Percentiles rank a stretch among this genome's conserved stretches.
These are phyloP conservation scores for Mycena indigotica DNA, from an alignment of 768 basidiomycete species.

Conservation along the genomic window DNA sequence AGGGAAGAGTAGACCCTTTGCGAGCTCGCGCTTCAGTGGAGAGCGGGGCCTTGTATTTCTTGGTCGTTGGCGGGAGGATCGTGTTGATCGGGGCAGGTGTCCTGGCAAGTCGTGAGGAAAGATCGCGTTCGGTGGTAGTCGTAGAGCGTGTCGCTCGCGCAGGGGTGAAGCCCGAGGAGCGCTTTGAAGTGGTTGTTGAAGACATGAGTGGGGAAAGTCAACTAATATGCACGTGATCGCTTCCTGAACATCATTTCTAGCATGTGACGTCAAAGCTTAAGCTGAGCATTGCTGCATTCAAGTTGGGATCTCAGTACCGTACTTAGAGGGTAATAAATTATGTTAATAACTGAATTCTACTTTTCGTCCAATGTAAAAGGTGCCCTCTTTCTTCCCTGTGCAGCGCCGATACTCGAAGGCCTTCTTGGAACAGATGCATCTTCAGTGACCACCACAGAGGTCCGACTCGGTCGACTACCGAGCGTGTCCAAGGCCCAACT, in stretches of 20 bases:
- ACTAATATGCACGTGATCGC: too few relatives aligned
- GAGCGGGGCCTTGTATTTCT: slow-evolving; percentile 69
- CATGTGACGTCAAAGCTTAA: too few relatives aligned
- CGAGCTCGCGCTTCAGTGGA: slow-evolving; percentile 44
- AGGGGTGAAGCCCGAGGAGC: slow-evolving; percentile 19
- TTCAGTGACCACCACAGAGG: slow-evolving; percentile 8
- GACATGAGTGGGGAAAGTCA: too few relatives aligned
- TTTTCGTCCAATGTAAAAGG: slow-evolving; percentile 16
- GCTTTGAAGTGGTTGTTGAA: slow-evolving; percentile 13
- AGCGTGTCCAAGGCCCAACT: slow-evolving; percentile 77
- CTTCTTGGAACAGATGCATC: background rate
- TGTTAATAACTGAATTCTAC: background rate
- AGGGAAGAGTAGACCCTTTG: slow-evolving; percentile 13
- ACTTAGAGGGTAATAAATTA: too few relatives aligned
- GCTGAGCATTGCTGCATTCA: too few relatives aligned
- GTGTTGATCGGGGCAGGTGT: slow-evolving; percentile 7
- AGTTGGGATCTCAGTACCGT: too few relatives aligned
- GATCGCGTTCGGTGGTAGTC: slow-evolving; percentile 10
- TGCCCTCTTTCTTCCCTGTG: slow-evolving; percentile 14
- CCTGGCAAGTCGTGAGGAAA: slow-evolving; percentile 15
- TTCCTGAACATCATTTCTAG: too few relatives aligned
- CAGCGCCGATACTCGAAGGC: background rate
- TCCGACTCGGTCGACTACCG: slow-evolving; percentile 20
- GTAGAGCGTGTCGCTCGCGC: slow-evolving; percentile 1
- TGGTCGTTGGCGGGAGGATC: slow-evolving; percentile 44